Conservation (phyloP, 805 yeast genomes). For the Komagataella kurtzmanii region DNA sequence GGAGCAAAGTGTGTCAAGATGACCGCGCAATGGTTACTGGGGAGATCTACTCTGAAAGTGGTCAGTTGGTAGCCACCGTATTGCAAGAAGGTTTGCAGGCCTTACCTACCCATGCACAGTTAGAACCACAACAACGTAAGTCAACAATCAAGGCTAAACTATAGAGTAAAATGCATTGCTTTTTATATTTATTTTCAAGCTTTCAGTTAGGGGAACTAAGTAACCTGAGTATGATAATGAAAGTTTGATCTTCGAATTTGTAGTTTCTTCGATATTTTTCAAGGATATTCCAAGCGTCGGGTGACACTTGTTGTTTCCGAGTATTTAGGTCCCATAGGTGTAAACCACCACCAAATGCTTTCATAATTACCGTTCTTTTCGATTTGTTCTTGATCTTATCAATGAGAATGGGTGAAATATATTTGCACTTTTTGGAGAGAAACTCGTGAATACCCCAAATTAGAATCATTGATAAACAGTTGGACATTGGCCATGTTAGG, state of each 20-base stretch:
- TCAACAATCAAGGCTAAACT: background rate
- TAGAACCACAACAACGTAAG: background rate
- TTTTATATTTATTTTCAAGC: background rate
- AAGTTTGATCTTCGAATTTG: background rate
- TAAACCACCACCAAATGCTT: background rate
- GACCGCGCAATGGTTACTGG: slow-evolving; percentile 44
- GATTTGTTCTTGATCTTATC: background rate
- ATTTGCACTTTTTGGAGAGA: background rate
- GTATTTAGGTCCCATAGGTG: background rate
- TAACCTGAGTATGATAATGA: background rate
- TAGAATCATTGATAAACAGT: background rate
- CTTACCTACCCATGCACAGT: slow-evolving; percentile 6
- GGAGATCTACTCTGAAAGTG: slow-evolving; percentile 36
- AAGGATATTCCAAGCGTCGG: background rate
- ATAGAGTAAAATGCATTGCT: background rate
- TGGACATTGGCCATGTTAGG: background rate
- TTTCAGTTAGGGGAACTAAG: background rate
- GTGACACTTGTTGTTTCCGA: background rate
- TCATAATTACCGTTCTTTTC: background rate
- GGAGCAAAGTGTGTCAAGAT: slow-evolving; percentile 33
- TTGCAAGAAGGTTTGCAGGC: slow-evolving; percentile 52
- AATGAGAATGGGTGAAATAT: background rate
- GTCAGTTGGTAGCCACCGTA: slow-evolving; percentile 42
- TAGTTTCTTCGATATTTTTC: background rate
- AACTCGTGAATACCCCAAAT: background rate